A percentile compares a stretch with the other conserved stretches of the same genome.
Conservation (phyloP, 768 basidiomycete species). For the Pleurotus djamor region DNA sequence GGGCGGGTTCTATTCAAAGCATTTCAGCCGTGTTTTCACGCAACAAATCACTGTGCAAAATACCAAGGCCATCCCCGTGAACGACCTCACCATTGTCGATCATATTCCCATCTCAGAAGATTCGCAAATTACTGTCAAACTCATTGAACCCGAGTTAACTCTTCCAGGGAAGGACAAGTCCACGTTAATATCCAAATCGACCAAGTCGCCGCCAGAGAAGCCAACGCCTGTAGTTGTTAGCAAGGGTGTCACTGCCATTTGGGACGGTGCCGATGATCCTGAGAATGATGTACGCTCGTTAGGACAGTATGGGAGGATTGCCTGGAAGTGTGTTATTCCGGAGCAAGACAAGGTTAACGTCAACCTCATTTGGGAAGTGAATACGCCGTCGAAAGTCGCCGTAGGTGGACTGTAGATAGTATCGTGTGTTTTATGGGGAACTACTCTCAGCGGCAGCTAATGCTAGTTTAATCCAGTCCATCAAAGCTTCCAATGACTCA, state of each 20-base stretch:
- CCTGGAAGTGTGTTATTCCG: conserved; percentile 29
- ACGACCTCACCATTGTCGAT: conserved; percentile 11
- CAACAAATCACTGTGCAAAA: conserved; percentile 14
- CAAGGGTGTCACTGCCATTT: conserved; percentile 24
- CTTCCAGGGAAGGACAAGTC: background rate
- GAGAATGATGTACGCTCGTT: conserved; percentile 17
- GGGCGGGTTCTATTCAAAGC: conserved; percentile 5
- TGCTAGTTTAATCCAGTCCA: conserved; percentile 60
- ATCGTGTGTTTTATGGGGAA: background rate
- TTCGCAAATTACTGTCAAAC: background rate
- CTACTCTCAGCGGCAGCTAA: conserved; percentile 68
- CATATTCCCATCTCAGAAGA: conserved; percentile 11
- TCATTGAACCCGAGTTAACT: background rate
- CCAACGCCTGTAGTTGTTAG: conserved; percentile 16
- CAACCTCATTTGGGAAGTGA: conserved; percentile 31
- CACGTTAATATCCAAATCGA: background rate
- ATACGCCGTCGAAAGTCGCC: conserved; percentile 19
- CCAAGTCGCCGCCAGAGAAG: background rate
- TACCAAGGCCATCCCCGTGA: conserved; percentile 11
- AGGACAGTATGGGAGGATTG: conserved; percentile 31
- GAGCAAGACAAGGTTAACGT: conserved; percentile 27
- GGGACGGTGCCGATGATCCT: conserved; percentile 26
- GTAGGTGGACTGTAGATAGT: conserved; percentile 15
- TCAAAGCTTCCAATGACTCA: conserved; percentile 64
- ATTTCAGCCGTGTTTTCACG: conserved; percentile 1